Conservation (phyloP, 495 filamentous ascomycete genomes). For the Hyaloscypha bicolor region DNA sequence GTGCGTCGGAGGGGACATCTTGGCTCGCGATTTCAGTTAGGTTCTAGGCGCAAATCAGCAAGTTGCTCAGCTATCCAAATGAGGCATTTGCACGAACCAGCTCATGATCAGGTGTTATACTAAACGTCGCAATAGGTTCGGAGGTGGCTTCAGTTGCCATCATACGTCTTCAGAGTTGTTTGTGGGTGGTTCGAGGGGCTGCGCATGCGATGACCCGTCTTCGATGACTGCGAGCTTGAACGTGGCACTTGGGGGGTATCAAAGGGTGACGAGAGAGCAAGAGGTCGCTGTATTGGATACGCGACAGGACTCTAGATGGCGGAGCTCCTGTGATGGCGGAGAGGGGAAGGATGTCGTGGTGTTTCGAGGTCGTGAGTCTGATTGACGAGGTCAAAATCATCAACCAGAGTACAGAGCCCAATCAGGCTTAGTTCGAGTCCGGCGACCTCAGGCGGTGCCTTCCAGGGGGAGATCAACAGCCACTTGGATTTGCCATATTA, state of each 20-base stretch:
- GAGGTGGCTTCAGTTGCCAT: conserved; percentile 61
- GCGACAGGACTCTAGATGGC: conserved; percentile 24
- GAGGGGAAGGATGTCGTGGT: conserved; percentile 15
- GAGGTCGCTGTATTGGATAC: conserved; percentile 24
- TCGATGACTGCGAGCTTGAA: conserved; percentile 28
- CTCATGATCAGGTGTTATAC: conserved; percentile 47
- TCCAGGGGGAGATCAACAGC: background rate
- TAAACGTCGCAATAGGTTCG: conserved; percentile 53
- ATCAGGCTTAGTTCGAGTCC: too few relatives aligned
- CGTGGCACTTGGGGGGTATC: conserved; percentile 18
- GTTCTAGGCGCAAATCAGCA: conserved; percentile 32
- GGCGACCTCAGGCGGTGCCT: too few relatives aligned
- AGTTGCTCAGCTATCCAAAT: background rate
- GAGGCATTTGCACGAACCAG: conserved; percentile 41
- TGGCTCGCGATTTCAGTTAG: conserved; percentile 34
- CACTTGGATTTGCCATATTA: background rate
- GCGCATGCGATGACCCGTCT: conserved; percentile 36
- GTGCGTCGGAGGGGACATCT: conserved; percentile 39
- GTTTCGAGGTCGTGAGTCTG: conserved; percentile 19
- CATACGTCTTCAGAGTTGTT: conserved; percentile 45
- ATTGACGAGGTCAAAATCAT: background rate
- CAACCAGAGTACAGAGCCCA: too few relatives aligned
- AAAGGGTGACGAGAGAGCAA: conserved; percentile 5
- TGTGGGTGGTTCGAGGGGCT: conserved; percentile 29
- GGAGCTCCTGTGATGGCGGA: conserved; percentile 26